Percentiles rank a stretch among this genome's conserved stretches.
These are phyloP conservation scores for Alternaria rosae DNA, from an alignment of 2,329 filamentous ascomycete species.

Conservation along the genomic window DNA sequence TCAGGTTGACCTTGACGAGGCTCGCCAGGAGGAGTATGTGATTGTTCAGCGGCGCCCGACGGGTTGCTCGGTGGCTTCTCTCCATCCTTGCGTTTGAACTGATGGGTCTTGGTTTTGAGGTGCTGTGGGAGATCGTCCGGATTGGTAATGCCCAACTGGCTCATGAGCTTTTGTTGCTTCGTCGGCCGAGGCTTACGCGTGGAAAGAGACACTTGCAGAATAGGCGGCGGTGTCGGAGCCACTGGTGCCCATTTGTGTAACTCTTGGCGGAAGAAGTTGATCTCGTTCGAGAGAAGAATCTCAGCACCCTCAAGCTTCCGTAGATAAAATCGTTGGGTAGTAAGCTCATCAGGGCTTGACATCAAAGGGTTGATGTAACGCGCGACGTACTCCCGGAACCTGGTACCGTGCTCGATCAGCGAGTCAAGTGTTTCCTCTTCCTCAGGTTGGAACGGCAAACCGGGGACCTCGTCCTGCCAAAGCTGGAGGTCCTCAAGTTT, in stretches of 20 bases:
- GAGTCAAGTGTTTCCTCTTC: slow-evolving; percentile 87
- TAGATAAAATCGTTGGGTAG: slow-evolving; percentile 91
- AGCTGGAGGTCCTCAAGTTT: slow-evolving; percentile 88
- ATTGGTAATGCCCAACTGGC: slow-evolving; percentile 85
- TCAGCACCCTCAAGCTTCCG: slow-evolving; percentile 98
- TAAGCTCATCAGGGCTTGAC: slow-evolving; percentile 83
- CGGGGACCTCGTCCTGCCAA: slow-evolving; percentile 83
- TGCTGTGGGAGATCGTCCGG: slow-evolving; percentile 88
- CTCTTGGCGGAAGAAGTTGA: slow-evolving; percentile 97
- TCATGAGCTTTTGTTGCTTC: slow-evolving; percentile 94
- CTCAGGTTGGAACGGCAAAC: slow-evolving; percentile 91
- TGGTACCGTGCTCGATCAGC: slow-evolving; percentile 84
- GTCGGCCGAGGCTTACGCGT: slow-evolving; percentile 95
- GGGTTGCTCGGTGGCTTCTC: slow-evolving; percentile 51
- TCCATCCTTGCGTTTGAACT: slow-evolving; percentile 66
- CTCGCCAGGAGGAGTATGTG: slow-evolving; percentile 49
- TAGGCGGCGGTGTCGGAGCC: slow-evolving; percentile 82
- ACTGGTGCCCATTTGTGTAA: slow-evolving; percentile 95
- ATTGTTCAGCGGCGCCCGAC: slow-evolving; percentile 43
- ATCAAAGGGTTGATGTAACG: slow-evolving; percentile 82
- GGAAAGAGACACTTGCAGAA: slow-evolving; percentile 85
- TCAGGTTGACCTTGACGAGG: slow-evolving; percentile 40
- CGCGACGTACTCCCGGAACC: slow-evolving; percentile 83
- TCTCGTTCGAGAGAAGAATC: slow-evolving; percentile 87
- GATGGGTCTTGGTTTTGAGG: slow-evolving; percentile 71